Percentiles rank a stretch among this genome's conserved stretches.
phyloP scores from a whole-genome alignment of 164 flowering plant genomes.

The Euptelea pleiosperma region DNA sequence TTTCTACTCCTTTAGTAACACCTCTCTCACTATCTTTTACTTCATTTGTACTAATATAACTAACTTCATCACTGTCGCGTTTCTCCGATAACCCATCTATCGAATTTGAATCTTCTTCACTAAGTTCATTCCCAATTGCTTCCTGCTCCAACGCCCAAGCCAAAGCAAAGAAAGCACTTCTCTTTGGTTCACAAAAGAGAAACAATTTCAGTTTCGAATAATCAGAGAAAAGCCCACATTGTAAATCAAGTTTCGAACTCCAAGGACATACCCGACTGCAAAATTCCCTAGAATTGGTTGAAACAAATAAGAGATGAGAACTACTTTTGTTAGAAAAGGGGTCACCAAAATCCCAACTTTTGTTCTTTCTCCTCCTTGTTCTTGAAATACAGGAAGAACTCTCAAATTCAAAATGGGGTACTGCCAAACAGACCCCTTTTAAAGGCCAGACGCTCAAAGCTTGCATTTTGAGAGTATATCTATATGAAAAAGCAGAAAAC shows the following conservation, averaged over 20 bases:
- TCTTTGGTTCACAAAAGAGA: conserved; percentile 23
- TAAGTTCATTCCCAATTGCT: conserved; percentile 27
- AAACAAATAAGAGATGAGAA: conserved; percentile 18
- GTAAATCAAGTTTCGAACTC: conserved; percentile 16
- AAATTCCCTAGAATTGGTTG: conserved; percentile 18
- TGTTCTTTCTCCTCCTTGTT: conserved; percentile 27
- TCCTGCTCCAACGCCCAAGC: conserved; percentile 44
- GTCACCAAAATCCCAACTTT: conserved; percentile 19
- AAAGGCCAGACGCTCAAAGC: conserved; percentile 46
- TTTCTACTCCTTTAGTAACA: conserved; percentile 1
- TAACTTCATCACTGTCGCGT: conserved; percentile 9
- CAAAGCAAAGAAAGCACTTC: conserved; percentile 20
- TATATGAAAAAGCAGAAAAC: conserved; percentile 15
- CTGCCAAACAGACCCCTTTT: conserved; percentile 29
- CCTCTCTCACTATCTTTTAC: conserved; percentile 6
- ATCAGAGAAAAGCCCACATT: conserved; percentile 19
- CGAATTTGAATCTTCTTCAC: conserved; percentile 21
- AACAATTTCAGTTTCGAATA: conserved; percentile 18
- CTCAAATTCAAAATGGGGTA: conserved; percentile 33
- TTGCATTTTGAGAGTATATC: conserved; percentile 39
- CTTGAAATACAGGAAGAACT: conserved; percentile 21
- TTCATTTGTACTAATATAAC: conserved; percentile 11
- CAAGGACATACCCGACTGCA: conserved; percentile 13
- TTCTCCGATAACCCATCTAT: conserved; percentile 18
- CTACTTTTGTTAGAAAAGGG: conserved; percentile 15